Conservation (phyloP, 2,329 filamentous ascomycete species). For the Neofusicoccum ribis region DNA sequence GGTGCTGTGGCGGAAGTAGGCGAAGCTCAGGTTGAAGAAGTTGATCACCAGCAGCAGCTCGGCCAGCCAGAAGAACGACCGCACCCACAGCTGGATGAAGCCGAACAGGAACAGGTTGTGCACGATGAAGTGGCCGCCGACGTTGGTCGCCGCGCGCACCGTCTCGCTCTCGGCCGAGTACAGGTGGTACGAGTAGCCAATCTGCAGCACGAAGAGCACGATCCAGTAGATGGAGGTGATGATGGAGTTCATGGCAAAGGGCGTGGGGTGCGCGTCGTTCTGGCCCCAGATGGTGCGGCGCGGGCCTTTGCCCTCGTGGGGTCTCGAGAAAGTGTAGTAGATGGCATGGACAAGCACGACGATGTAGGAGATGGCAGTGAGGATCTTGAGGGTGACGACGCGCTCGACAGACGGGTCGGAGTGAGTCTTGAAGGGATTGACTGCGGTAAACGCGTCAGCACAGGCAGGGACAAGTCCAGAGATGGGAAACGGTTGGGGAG, state of each 20-base stretch:
- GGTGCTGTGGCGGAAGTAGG: conserved; percentile 78
- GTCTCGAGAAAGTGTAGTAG: conserved; percentile 69
- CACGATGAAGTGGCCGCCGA: conserved; percentile 80
- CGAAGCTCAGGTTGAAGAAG: conserved; percentile 73
- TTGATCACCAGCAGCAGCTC: conserved; percentile 77
- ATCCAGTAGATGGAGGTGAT: conserved; percentile 75
- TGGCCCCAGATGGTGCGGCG: conserved; percentile 71
- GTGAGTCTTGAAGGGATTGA: conserved; percentile 74
- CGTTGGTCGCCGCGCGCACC: conserved; percentile 70
- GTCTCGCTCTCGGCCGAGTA: conserved; percentile 66
- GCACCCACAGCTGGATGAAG: conserved; percentile 82
- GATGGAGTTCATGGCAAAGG: conserved; percentile 71
- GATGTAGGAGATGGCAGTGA: conserved; percentile 73
- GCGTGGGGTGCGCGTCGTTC: conserved; percentile 66
- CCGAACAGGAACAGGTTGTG: conserved; percentile 82
- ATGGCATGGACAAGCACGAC: conserved; percentile 70
- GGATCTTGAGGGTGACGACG: conserved; percentile 72
- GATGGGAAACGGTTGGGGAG: not conserved
- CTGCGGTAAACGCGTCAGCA: conserved; percentile 40
- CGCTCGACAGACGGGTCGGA: conserved; percentile 63
- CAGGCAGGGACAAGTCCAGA: too few relatives aligned
- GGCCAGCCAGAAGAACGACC: conserved; percentile 71
- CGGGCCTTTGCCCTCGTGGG: conserved; percentile 58
- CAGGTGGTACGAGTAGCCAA: conserved; percentile 73
- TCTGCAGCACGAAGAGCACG: conserved; percentile 71